Evolutionary conservation across 192 early-diverging fungal genomes (phyloP), one percentile per base, ranked within the genome.

Genomic region (Phlyctochytrium bullatum): DNA sequence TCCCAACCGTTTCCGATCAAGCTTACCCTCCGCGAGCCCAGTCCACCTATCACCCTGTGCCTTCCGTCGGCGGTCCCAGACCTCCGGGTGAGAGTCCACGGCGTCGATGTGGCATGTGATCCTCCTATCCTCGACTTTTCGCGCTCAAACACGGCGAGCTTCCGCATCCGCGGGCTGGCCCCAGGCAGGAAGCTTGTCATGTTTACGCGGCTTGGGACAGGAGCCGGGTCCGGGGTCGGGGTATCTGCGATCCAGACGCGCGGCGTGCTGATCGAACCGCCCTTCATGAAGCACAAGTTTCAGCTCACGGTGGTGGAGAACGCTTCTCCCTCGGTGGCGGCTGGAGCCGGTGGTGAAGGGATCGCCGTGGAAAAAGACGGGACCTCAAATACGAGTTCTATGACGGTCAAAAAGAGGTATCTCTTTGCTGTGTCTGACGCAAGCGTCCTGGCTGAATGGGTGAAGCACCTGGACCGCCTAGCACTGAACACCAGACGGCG

Each of bases 201-300:
- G 65, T 84, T 89, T 63, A 62, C 69, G 17, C 81, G 83, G 24
- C 60, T 80, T 0, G 86, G 84, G 16, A 52, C 59, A 1, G 69
- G 78, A 4, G 83, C 81, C n/a, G 73, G 75, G 17, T 1, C 62
- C 12, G 24, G 51, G 6, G 40, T 35, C 14, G 53, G 64, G 59
- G 40, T 73, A 73, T 24, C 75, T 73, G 10, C 65, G 75, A 12
- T 82, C 0, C 64, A 75, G 3, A 89, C 83, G 12, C 80, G 84
- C 40, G 74, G 73, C 30, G 77, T 89, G 51, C 80, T 86, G 0
- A 78, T 89, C 24, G 88, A 89, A 47, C 74, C 81, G 14, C 77
- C 84, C 29, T 89, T 89, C 65, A 81, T 89, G 83, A 66, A 82
- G 35, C 81, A 87, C 56, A 87, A 78, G 0, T 87, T 89, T 66